Percentiles rank a stretch among this genome's conserved stretches.
Evolutionary conservation across 2,329 filamentous ascomycete species (phyloP).

Genomic region (Clarireedia hainanense): DNA sequence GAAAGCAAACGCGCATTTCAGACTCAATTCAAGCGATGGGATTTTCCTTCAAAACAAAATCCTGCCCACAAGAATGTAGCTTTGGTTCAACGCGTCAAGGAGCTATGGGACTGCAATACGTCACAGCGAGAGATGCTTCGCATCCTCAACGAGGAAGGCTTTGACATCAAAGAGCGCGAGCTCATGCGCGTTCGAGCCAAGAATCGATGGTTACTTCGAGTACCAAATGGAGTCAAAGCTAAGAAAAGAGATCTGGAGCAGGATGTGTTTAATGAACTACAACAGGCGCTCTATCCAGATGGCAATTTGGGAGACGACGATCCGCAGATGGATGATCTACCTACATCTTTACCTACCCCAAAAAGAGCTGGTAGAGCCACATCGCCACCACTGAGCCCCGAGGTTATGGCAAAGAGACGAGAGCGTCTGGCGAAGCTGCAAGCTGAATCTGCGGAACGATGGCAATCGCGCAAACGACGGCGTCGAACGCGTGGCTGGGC

Average conservation of each 20-base stretch:
- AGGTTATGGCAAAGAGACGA: slow-evolving; percentile 44
- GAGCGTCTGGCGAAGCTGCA: slow-evolving; percentile 47
- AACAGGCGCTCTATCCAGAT: slow-evolving; percentile 28
- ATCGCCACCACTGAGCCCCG: slow-evolving; percentile 34
- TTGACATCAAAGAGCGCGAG: slow-evolving; percentile 62
- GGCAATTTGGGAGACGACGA: slow-evolving; percentile 23
- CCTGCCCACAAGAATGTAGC: slow-evolving; percentile 61
- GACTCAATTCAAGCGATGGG: slow-evolving; percentile 70
- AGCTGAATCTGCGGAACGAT: slow-evolving; percentile 52
- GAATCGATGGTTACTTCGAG: slow-evolving; percentile 60
- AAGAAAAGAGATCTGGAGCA: slow-evolving; percentile 30
- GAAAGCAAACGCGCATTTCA: slow-evolving; percentile 67
- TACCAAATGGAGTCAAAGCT: slow-evolving; percentile 49
- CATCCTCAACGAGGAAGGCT: slow-evolving; percentile 64
- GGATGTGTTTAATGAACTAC: slow-evolving; percentile 29
- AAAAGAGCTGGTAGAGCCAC: slow-evolving; percentile 13
- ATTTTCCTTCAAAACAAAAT: slow-evolving; percentile 67
- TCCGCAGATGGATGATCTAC: slow-evolving; percentile 20
- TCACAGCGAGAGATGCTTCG: slow-evolving; percentile 66
- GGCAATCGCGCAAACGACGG: slow-evolving; percentile 57
- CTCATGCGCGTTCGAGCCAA: slow-evolving; percentile 61
- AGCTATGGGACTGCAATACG: slow-evolving; percentile 71
- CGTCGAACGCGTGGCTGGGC: slow-evolving; percentile 62
- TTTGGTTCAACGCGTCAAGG: slow-evolving; percentile 61
- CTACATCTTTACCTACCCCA: slow-evolving; percentile 11